Evolutionary conservation across 129 eudicot genomes (phyloP), one percentile per base, ranked within the genome.

Genomic region (Flaveria ramosissima): DNA sequence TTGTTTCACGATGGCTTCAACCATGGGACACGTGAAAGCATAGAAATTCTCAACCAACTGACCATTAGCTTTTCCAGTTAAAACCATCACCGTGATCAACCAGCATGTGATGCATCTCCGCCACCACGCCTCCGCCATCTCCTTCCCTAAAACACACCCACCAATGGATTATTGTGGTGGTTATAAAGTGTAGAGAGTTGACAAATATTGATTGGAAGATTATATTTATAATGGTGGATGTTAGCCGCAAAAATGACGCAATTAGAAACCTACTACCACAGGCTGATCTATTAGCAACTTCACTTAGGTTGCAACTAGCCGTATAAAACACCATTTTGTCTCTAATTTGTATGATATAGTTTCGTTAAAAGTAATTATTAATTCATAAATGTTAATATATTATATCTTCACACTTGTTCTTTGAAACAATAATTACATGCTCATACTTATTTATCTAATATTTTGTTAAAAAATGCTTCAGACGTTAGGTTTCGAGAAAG

Each of bases 1-100:
- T 39, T 85, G 91, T 56, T 73, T 76, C 1, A 90, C 96, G 23
- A 88, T 67, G 53, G 16, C 12, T 72, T 93, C 98, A 1, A 87
- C 92, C 30, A 23, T 69, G 0, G 98, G 95, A 71, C 98, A 93
- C 2, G 84, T 86, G 21, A 73, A 52, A 42, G 83, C 73, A 23
- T 92, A 92, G 52, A 90, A 92, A 46, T 90, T 85, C 52, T 88
- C 88, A 15, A 14, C 51, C 50, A 92, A 63, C 50, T 88, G 89
- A 32, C 80, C 77, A 36, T 88, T 84, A 60, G 82, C 92, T 17
- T 47, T 70, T 36, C 72, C 76, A 16, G 82, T 14, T 15, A 85
- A 17, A 68, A 83, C 23, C 42, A 73, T 11, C 15, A 78, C 42
- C 47, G 75, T 32, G 60, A 81, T 13, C 76, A 77, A 46, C 70